Evolutionary conservation across 73 alveolate species (phyloP), one percentile per base, ranked within the genome.

Genomic region (Paramecium sonneborni): DNA sequence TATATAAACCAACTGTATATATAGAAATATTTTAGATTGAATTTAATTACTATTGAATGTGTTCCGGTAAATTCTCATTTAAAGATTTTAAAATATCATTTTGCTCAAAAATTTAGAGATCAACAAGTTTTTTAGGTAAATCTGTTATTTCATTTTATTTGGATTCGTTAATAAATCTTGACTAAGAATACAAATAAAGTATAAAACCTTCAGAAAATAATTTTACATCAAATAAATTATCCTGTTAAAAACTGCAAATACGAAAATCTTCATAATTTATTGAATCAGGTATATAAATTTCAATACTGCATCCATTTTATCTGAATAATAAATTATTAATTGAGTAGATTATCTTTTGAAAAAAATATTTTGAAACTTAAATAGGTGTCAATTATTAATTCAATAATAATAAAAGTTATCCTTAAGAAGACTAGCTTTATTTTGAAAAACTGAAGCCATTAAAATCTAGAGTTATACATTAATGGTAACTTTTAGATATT

Each of bases 401-500:
- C 2, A 79, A 12, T 23, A 21, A 38, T 43, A 79, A 23, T 43
- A 38, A 43, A 4, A 79, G 24, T 30, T 43, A 24, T 43, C 76
- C 90, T 79, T 30, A 30, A 14, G 38, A 41, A 0, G 44, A 41
- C 14, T 38, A 24, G 18, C 76, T 39, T 24, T 38, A 41, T n/a
- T 79, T 79, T 12, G 41, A 44, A 79, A 43, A 79, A 79, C 46
- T 44, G 41, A 79, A 79, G 15, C 74, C 74, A 14, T 34, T 34
- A 79, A 79, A 79, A 43, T 39, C 74, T n/a, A 79, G 28, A 20
- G 69, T 79, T 39, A 79, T 79, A 44, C 90, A 30, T 24, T 23
- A 20, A 79, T 39, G 9, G 24, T 35, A 32, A 35, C 86, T 38
- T 72, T 38, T 72, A 34, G 44, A 30, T 37, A 43, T 79, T 39